A percentile compares a stretch with the other conserved stretches of the same genome.
Conservation (phyloP, 192 early-diverging fungal species). For the Mortierella antarctica region DNA sequence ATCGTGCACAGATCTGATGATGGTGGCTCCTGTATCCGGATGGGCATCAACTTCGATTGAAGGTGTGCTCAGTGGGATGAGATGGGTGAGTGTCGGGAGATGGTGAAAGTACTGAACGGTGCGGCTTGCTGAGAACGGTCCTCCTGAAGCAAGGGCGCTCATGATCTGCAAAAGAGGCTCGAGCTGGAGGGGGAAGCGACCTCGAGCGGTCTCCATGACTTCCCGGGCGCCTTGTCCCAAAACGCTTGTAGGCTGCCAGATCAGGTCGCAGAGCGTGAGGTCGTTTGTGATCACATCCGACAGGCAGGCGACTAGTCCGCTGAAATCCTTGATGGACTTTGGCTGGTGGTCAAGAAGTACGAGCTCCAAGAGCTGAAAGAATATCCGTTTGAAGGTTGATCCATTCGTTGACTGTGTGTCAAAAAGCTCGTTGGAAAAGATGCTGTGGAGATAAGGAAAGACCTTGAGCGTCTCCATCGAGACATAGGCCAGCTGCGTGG, state of each 20-base stretch:
- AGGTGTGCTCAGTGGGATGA: constrained; percentile 20
- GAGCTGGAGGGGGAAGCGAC: constrained; percentile 47
- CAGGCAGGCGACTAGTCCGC: constrained; percentile 26
- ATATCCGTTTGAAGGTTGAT: constrained; percentile 26
- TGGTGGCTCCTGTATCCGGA: constrained; percentile 15
- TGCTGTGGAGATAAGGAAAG: constrained; percentile 17
- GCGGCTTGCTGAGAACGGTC: constrained; percentile 31
- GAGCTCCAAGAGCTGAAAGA: constrained; percentile 32
- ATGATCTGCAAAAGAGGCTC: constrained; percentile 38
- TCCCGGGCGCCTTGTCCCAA: constrained; percentile 34
- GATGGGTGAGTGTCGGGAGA: constrained; percentile 29
- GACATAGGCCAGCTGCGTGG: constrained; percentile 25
- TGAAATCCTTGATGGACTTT: constrained; percentile 39
- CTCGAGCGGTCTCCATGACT: constrained; percentile 39
- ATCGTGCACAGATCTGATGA: constrained; percentile 21
- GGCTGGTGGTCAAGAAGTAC: constrained; percentile 28
- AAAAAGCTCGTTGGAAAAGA: constrained; percentile 39
- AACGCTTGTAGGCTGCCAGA: constrained; percentile 25
- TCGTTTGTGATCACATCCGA: constrained; percentile 26
- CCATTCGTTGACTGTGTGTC: constrained; percentile 8
- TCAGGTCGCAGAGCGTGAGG: constrained; percentile 14
- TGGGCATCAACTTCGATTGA: constrained; percentile 16
- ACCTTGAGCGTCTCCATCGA: constrained; percentile 30
- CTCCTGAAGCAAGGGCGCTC: constrained; percentile 35
- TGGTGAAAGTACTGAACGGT: constrained; percentile 34